Conservation (phyloP, 352 stramenopile genomes). For the Pythium brassicae region DNA sequence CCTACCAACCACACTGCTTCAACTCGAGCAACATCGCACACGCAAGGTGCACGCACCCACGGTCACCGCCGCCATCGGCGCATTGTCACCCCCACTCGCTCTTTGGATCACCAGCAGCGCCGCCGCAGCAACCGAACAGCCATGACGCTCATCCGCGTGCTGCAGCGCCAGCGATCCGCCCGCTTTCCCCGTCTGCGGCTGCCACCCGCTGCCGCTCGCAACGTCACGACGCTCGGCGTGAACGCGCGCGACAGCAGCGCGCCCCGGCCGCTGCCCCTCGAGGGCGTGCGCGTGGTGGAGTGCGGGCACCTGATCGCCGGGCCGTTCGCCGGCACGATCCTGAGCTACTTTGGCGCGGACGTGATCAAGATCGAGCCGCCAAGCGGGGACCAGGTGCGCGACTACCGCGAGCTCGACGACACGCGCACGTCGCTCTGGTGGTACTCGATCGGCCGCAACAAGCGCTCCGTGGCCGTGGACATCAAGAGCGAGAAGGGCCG, state of each 20-base stretch:
- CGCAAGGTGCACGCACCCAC: too few relatives aligned
- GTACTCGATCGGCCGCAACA: conserved; percentile 88
- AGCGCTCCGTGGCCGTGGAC: conserved; percentile 80
- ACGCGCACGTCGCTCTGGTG: conserved; percentile 84
- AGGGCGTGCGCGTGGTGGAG: conserved; percentile 72
- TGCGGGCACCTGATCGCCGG: conserved; percentile 79
- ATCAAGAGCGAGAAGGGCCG: conserved; percentile 67
- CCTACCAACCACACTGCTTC: too few relatives aligned
- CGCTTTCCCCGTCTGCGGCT: too few relatives aligned
- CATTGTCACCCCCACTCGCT: too few relatives aligned
- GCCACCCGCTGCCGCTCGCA: too few relatives aligned
- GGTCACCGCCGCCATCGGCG: too few relatives aligned
- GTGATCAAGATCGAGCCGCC: conserved; percentile 90
- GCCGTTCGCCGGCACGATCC: conserved; percentile 77
- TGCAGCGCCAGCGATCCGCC: too few relatives aligned
- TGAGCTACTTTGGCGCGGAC: conserved; percentile 88
- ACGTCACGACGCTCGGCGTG: too few relatives aligned
- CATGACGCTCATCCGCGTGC: too few relatives aligned
- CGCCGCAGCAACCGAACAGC: too few relatives aligned
- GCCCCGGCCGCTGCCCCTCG: conserved; percentile 35
- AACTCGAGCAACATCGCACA: too few relatives aligned
- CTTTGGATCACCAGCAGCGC: too few relatives aligned
- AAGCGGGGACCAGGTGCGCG: conserved; percentile 77
- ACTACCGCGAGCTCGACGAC: conserved; percentile 70
- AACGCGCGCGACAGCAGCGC: neutral